Percentiles rank a stretch among this genome's conserved stretches.
phyloP scores from a whole-genome alignment of 106 monocot species.

The Hemerocallis citrina region DNA sequence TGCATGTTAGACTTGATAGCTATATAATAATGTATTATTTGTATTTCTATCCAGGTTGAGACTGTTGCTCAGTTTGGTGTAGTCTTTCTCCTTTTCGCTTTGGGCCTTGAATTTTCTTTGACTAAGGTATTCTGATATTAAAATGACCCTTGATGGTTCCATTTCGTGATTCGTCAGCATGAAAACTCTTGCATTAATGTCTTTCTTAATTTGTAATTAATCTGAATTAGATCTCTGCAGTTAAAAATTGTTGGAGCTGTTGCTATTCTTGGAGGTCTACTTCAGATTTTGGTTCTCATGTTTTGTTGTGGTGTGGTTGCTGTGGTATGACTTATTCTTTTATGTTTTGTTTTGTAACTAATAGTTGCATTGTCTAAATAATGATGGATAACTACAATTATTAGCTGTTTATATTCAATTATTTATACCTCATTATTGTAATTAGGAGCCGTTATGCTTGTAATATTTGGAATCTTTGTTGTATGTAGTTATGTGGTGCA shows the following conservation, averaged over 20 bases:
- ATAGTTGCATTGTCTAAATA: not conserved
- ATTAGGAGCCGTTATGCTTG: not conserved
- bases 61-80: conserved; percentile 97
- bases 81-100: conserved; percentile 87
- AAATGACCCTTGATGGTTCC: not conserved
- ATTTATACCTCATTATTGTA: not conserved
- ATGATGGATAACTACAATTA: not conserved
- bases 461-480: not conserved
- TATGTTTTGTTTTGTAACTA: not conserved
- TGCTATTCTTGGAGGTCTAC: conserved; percentile 93
- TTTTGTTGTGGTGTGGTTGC: conserved; percentile 76
- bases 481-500: conserved; percentile 78
- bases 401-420: not conserved
- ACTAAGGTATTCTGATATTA: conserved; percentile 56
- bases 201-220: not conserved
- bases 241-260: conserved; percentile 86
- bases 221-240: conserved; percentile 24
- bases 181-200: not conserved
- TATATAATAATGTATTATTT: conserved; percentile 14
- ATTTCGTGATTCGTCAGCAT: not conserved
- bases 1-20: too few relatives aligned
- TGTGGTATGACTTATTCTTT: conserved; percentile 36
- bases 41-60: conserved; percentile 64
- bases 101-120: conserved; percentile 94
- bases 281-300: conserved; percentile 90